A percentile compares a stretch with the other conserved stretches of the same genome.
phyloP scores from a whole-genome alignment of 2,329 filamentous ascomycete species.

The Xylaria sp. region DNA sequence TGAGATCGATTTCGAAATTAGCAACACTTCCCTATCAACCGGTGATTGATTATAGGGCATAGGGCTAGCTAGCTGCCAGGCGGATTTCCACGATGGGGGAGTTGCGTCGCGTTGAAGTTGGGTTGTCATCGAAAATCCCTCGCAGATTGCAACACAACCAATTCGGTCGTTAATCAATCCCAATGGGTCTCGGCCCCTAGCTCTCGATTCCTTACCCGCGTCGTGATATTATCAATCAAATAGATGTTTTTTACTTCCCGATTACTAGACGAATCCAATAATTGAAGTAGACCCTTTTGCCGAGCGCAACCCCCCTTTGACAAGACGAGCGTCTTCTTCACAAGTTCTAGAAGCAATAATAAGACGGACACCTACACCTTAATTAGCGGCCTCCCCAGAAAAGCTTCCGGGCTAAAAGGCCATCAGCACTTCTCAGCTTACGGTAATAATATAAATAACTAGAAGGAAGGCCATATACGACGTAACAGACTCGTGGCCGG shows the following conservation, averaged over 20 bases:
- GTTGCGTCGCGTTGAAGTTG: slow-evolving; percentile 18
- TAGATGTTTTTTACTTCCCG: slow-evolving; percentile 1
- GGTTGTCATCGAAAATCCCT: slow-evolving; percentile 26
- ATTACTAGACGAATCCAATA: neutral
- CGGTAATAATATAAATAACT: slow-evolving; percentile 15
- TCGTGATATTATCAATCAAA: slow-evolving; percentile 23
- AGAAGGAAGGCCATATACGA: slow-evolving; percentile 5
- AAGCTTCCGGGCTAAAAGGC: slow-evolving; percentile 8
- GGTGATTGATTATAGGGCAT: slow-evolving; percentile 2
- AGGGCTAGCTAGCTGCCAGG: slow-evolving; percentile 23
- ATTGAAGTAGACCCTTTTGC: neutral
- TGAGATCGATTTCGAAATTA: slow-evolving; percentile 24
- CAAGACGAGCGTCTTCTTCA: neutral
- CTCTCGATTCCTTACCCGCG: neutral
- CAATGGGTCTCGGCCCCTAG: slow-evolving; percentile 13
- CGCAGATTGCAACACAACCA: slow-evolving; percentile 20
- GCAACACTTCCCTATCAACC: slow-evolving; percentile 31
- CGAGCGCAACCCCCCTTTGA: slow-evolving; percentile 8
- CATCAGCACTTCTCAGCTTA: slow-evolving; percentile 23
- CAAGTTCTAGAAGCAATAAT: slow-evolving; percentile 27
- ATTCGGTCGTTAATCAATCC: slow-evolving; percentile 24
- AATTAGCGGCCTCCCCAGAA: slow-evolving; percentile 13
- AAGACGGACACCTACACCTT: slow-evolving; percentile 4
- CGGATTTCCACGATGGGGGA: slow-evolving; percentile 14
- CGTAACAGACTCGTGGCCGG: slow-evolving; percentile 18